Evolutionary conservation across 352 stramenopile genomes (phyloP).

Genomic region (Globisporangium barbulae): DNA sequence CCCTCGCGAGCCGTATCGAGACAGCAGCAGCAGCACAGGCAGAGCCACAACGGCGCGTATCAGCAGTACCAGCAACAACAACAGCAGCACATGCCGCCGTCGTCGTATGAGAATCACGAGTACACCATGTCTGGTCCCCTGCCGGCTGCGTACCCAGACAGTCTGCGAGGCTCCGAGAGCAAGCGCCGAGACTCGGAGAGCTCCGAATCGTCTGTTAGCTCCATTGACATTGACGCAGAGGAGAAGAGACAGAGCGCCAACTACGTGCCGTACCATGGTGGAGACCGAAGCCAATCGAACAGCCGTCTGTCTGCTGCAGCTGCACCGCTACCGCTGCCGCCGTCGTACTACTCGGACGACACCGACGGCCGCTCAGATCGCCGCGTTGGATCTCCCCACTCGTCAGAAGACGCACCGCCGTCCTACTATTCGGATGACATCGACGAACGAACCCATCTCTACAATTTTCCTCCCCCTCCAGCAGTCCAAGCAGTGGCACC

Average conservation of each 20-base stretch:
- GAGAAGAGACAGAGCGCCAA: conserved; percentile 8
- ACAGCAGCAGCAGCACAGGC: conserved; percentile 16
- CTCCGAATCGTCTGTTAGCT: conserved; percentile 60
- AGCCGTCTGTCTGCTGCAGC: conserved; percentile 21
- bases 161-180: conserved; percentile 15
- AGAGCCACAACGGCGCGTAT: conserved; percentile 12
- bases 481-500: neutral
- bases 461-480: neutral
- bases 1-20: neutral
- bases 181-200: conserved; percentile 40
- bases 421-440: conserved; percentile 1
- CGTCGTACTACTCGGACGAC: conserved; percentile 11
- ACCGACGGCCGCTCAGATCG: neutral
- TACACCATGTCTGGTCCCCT: conserved; percentile 7
- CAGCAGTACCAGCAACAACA: conserved; percentile 13
- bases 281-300: conserved; percentile 4
- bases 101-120: conserved; percentile 32
- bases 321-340: neutral
- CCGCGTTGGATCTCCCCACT: neutral
- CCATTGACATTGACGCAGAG: conserved; percentile 67
- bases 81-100: conserved; percentile 24
- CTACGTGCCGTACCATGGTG: neutral
- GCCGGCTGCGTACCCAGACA: conserved; percentile 6
- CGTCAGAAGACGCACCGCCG: neutral
- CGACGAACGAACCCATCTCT: conserved; percentile 2